phyloP scores from a whole-genome alignment of 2,329 filamentous ascomycete species.

The Endoconidiophora polonica region DNA sequence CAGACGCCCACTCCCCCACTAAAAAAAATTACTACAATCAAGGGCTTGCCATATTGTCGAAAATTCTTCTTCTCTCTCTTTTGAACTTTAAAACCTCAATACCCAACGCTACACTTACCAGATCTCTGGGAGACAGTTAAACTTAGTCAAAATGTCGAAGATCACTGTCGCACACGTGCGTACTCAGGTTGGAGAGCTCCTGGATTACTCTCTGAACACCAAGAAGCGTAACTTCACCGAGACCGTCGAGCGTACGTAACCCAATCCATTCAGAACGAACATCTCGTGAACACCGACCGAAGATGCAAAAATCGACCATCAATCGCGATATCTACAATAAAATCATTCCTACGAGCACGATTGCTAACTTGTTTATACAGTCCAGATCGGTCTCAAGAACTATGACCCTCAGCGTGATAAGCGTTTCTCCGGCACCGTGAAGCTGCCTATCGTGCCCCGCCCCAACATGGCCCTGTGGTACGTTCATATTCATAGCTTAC shows the following conservation, averaged over 20 bases:
- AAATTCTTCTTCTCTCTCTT: neutral
- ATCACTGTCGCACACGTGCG: slow-evolving; percentile 91
- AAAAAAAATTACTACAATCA: neutral
- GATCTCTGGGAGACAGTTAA: slow-evolving; percentile 56
- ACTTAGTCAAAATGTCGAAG: slow-evolving; percentile 53
- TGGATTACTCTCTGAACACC: slow-evolving; percentile 83
- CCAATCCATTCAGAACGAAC: neutral
- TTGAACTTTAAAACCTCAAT: slow-evolving; percentile 3
- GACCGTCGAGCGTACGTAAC: slow-evolving; percentile 51
- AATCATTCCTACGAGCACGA: no score
- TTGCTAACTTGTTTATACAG: slow-evolving; percentile 11
- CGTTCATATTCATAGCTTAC: slow-evolving; percentile 3
- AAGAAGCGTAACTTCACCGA: slow-evolving; percentile 97
- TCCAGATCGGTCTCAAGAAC: slow-evolving; percentile 92
- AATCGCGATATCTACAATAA: no score
- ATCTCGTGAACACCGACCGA: neutral
- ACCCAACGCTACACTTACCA: slow-evolving; percentile 13
- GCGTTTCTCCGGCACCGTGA: slow-evolving; percentile 99
- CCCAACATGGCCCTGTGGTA: slow-evolving; percentile 74
- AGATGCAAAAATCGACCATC: no score
- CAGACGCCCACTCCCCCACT: no score
- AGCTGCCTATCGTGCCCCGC: slow-evolving; percentile 78
- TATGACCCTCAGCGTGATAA: slow-evolving; percentile 99
- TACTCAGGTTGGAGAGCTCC: slow-evolving; percentile 80
- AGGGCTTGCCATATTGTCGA: no score